phyloP scores from a whole-genome alignment of 1,139 yeast species.

The Candida sp. region DNA sequence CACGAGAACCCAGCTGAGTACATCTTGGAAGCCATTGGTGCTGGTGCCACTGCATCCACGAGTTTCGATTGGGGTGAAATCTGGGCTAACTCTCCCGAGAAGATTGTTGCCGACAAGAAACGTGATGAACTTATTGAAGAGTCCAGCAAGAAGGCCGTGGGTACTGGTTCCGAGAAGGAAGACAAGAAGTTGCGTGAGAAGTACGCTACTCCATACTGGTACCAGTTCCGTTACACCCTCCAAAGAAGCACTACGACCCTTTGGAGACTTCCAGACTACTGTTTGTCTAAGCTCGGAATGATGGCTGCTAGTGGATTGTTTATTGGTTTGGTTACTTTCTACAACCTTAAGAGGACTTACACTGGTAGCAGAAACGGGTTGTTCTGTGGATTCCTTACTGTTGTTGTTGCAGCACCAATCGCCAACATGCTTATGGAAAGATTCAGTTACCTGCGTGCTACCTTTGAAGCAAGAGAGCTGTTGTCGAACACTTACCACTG shows the following conservation, averaged over 20 bases:
- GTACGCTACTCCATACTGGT: conserved; percentile 40
- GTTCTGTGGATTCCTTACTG: conserved; percentile 55
- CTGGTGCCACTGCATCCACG: conserved; percentile 65
- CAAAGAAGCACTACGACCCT: conserved; percentile 37
- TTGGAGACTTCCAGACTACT: conserved; percentile 49
- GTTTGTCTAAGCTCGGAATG: conserved; percentile 46
- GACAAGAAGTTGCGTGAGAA: conserved; percentile 15
- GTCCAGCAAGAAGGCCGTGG: conserved; percentile 7
- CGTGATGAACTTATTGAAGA: conserved; percentile 22
- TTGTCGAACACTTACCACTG: conserved; percentile 71
- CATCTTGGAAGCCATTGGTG: conserved; percentile 66
- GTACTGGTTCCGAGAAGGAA: conserved; percentile 8
- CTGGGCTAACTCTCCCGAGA: conserved; percentile 46
- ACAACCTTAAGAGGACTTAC: conserved; percentile 36
- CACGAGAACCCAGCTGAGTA: conserved; percentile 71
- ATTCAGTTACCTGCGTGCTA: conserved; percentile 57
- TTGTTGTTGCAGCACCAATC: conserved; percentile 55
- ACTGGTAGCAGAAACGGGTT: conserved; percentile 56
- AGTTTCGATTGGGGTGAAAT: conserved; percentile 49
- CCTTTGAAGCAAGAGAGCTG: conserved; percentile 66
- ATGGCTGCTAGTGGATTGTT: conserved; percentile 52
- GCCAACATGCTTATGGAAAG: conserved; percentile 40
- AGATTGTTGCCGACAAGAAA: conserved; percentile 19
- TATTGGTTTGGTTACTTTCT: conserved; percentile 55
- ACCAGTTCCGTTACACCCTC: conserved; percentile 39